These are phyloP conservation scores for Lupinus albus DNA, from an alignment of 306 rosid genomes.

Conservation along the genomic window DNA sequence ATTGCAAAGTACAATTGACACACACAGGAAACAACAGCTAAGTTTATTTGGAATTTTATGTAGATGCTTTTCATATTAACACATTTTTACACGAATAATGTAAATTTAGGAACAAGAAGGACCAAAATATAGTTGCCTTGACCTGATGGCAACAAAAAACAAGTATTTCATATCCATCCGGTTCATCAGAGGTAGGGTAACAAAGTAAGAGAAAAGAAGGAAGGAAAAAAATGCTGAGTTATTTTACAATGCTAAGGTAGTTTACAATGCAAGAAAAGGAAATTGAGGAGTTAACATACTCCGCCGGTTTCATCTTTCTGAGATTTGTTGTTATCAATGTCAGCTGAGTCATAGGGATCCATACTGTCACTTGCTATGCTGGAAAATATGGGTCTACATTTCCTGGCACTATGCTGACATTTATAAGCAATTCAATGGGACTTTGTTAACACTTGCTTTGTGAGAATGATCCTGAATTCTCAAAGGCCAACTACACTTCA, in stretches of 20 bases:
- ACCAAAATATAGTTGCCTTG: conserved; percentile 36
- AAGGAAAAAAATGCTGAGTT: not conserved
- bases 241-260: not conserved
- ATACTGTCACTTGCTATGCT: conserved; percentile 43
- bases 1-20: not conserved
- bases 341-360: conserved; percentile 72
- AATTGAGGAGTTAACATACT: conserved; percentile 52
- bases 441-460: conserved; percentile 53
- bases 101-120: conserved; percentile 18
- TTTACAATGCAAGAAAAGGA: conserved; percentile 30
- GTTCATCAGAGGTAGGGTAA: not conserved
- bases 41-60: conserved; percentile 29
- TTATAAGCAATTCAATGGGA: conserved; percentile 46
- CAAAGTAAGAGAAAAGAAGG: not conserved
- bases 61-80: conserved; percentile 29
- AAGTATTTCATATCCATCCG: conserved; percentile 15
- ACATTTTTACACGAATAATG: conserved; percentile 32
- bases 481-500: conserved; percentile 66
- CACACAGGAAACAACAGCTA: conserved; percentile 7
- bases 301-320: conserved; percentile 51
- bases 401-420: conserved; percentile 48
- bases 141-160: conserved; percentile 41
- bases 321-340: conserved; percentile 45
- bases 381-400: conserved; percentile 53
- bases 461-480: conserved; percentile 61